phyloP scores from a whole-genome alignment of 2,329 filamentous ascomycete species.

The Fusarium nematophilum region DNA sequence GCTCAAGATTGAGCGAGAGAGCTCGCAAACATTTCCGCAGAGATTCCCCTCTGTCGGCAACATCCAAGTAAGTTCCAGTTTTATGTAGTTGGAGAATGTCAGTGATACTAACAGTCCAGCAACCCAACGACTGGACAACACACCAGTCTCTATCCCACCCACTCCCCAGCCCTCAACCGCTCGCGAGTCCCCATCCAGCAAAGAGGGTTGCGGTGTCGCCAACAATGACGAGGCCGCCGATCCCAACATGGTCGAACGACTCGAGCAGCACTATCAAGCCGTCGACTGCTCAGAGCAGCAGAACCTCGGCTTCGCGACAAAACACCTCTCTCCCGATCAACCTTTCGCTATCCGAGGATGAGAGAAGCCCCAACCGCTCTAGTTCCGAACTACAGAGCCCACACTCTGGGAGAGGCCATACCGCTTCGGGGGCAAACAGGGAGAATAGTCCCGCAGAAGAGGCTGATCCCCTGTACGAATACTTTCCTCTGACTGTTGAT shows the following conservation, averaged over 20 bases:
- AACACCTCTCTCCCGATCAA: constrained; percentile 57
- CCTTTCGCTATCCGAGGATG: constrained; percentile 70
- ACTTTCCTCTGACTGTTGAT: constrained; percentile 90
- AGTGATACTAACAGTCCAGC: constrained; percentile 39
- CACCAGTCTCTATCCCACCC: constrained; percentile 50
- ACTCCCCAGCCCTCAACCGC: constrained; percentile 45
- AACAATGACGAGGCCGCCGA: constrained; percentile 61
- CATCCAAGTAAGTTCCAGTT: constrained; percentile 48
- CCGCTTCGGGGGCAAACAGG: constrained; percentile 49
- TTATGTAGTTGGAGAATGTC: neutral
- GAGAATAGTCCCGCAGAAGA: constrained; percentile 77
- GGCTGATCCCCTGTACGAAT: constrained; percentile 89
- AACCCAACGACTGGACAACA: constrained; percentile 59
- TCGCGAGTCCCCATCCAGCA: constrained; percentile 58
- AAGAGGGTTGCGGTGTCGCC: constrained; percentile 67
- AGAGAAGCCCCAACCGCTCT: constrained; percentile 65
- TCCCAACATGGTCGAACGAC: constrained; percentile 62
- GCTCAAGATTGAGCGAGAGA: constrained; percentile 51
- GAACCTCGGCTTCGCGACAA: constrained; percentile 41
- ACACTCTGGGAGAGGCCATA: constrained; percentile 54
- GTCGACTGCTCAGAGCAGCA: constrained; percentile 30
- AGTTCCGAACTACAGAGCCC: constrained; percentile 64
- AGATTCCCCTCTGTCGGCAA: constrained; percentile 49
- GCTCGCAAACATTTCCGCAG: constrained; percentile 43
- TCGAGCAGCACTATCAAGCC: constrained; percentile 40